A percentile compares a stretch with the other conserved stretches of the same genome.
Evolutionary conservation across 768 basidiomycete species (phyloP).

Genomic region (Lactarius hengduanensis): DNA sequence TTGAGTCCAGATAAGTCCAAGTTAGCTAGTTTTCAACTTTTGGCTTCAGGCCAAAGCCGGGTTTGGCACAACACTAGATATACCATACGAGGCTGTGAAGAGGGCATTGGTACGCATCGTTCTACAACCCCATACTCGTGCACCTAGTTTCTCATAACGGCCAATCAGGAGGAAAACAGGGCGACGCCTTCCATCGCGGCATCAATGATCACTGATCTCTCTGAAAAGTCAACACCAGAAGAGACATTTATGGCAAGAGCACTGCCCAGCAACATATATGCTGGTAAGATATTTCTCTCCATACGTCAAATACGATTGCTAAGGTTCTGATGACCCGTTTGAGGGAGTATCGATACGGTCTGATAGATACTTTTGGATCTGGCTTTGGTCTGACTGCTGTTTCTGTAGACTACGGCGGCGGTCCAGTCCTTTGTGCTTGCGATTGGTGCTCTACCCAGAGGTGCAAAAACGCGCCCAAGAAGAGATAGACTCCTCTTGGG

Average conservation of each 20-base stretch:
- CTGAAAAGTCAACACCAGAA: slow-evolving; percentile 17
- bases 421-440: slow-evolving; percentile 34
- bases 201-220: slow-evolving; percentile 9
- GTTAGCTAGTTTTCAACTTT: too few species aligned
- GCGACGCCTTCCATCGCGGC: slow-evolving; percentile 16
- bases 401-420: slow-evolving; percentile 23
- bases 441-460: slow-evolving; percentile 37
- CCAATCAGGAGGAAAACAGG: slow-evolving; percentile 8
- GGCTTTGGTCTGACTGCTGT: not conserved
- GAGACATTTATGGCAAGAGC: slow-evolving; percentile 11
- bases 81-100: slow-evolving; percentile 30
- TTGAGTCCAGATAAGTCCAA: too few species aligned
- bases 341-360: slow-evolving; percentile 19
- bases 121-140: not conserved
- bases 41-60: too few species aligned
- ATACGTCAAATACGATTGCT: not conserved
- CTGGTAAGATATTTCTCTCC: not conserved
- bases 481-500: slow-evolving; percentile 34
- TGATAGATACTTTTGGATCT: not conserved
- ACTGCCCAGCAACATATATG: slow-evolving; percentile 17
- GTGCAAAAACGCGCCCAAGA: slow-evolving; percentile 34
- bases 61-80: too few species aligned
- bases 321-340: not conserved
- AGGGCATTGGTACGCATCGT: slow-evolving; percentile 27
- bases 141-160: not conserved